Percentiles rank a stretch among this genome's conserved stretches.
Evolutionary conservation across 2,329 filamentous ascomycete genomes (phyloP).

Genomic region (Calonectria fujianensis): DNA sequence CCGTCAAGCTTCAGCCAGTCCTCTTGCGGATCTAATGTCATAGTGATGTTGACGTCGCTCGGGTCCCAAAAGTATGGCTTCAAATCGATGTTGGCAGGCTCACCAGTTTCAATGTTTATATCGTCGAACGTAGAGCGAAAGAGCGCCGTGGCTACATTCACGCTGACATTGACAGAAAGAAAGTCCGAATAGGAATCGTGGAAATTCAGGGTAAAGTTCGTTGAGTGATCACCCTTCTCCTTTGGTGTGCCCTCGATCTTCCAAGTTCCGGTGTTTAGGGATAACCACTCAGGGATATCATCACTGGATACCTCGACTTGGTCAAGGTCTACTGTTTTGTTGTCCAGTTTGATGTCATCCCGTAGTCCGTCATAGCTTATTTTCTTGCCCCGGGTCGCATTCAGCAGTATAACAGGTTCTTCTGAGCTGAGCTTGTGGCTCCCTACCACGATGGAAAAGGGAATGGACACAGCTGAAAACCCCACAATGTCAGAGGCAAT

Average conservation of each 20-base stretch:
- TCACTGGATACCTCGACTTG: constrained; percentile 73
- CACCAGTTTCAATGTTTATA: constrained; percentile 64
- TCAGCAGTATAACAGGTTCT: constrained; percentile 73
- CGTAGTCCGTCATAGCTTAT: constrained; percentile 73
- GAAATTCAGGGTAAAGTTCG: constrained; percentile 78
- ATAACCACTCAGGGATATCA: constrained; percentile 80
- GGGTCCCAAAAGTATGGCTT: constrained; percentile 64
- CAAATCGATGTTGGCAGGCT: constrained; percentile 66
- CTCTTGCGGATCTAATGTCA: constrained; percentile 60
- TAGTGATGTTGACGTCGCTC: constrained; percentile 60
- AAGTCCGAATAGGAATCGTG: constrained; percentile 76
- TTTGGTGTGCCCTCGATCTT: constrained; percentile 79
- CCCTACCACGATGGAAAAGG: constrained; percentile 84
- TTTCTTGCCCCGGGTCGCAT: constrained; percentile 71
- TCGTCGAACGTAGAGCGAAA: constrained; percentile 64
- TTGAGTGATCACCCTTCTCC: constrained; percentile 69
- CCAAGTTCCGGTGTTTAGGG: constrained; percentile 77
- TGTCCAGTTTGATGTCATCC: constrained; percentile 75
- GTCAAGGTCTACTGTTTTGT: constrained; percentile 66
- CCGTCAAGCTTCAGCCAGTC: constrained; percentile 67
- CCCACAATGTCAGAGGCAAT: constrained; percentile 88
- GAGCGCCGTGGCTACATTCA: constrained; percentile 61
- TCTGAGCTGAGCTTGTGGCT: constrained; percentile 81
- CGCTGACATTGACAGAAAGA: constrained; percentile 72
- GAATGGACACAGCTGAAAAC: constrained; percentile 79